Conservation (phyloP, 352 stramenopile genomes). For the Globisporangium canariense region DNA sequence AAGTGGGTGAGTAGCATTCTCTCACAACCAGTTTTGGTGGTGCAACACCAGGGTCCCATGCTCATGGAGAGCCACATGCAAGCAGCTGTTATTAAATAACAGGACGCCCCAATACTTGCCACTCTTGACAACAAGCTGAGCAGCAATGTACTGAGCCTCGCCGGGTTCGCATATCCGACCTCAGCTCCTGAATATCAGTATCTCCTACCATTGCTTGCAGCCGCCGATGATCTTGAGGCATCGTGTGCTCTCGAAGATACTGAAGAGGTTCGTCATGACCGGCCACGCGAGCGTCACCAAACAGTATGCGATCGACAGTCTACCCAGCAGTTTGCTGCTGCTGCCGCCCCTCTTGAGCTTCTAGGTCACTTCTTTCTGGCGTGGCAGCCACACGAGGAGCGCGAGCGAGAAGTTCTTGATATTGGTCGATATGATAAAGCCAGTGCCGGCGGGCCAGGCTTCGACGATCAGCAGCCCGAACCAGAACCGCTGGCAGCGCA, state of each 20-base stretch:
- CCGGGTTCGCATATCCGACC: background rate
- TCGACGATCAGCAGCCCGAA: background rate
- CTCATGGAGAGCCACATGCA: no score
- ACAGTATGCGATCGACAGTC: background rate
- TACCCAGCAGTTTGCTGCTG: background rate
- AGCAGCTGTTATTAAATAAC: no score
- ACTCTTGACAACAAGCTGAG: no score
- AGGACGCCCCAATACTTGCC: no score
- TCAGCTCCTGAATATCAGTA: no score
- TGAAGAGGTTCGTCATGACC: conserved; percentile 2
- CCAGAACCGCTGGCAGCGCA: background rate
- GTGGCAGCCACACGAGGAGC: background rate
- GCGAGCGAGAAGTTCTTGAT: background rate
- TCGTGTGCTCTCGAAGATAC: background rate
- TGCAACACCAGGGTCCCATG: no score
- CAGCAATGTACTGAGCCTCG: no score
- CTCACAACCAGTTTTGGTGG: no score
- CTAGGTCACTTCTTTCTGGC: background rate
- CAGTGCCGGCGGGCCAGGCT: background rate
- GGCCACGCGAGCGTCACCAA: background rate
- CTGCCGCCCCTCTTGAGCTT: background rate
- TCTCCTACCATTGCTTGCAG: background rate
- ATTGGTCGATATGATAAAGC: background rate
- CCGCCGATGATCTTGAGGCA: background rate
- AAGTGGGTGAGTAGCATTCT: no score